phyloP scores from a whole-genome alignment of 2,329 filamentous ascomycete species.

The Aspergillaceae sp. region DNA sequence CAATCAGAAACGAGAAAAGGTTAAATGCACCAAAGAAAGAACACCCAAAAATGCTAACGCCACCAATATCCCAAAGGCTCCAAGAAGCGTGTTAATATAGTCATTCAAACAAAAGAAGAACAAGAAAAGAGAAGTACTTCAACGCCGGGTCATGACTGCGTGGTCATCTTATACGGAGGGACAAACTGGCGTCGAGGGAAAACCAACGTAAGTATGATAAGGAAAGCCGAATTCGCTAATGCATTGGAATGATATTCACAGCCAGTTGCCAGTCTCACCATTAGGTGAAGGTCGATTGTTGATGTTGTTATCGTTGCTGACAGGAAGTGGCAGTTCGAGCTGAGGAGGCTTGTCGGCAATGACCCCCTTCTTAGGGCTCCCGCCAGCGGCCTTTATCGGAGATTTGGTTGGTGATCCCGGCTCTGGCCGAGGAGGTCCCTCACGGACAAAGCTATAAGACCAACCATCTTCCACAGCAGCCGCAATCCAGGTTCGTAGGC shows the following conservation, averaged over 20 bases:
- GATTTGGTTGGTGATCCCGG: conserved; percentile 31
- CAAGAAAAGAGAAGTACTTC: conserved; percentile 3
- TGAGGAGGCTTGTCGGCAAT: conserved; percentile 48
- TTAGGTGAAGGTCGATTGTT: conserved; percentile 10
- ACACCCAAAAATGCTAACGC: conserved; percentile 12
- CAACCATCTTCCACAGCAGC: conserved; percentile 82
- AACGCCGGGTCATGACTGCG: conserved; percentile 19
- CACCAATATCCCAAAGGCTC: conserved; percentile 6
- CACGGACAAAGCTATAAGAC: conserved; percentile 69
- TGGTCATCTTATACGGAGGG: not conserved
- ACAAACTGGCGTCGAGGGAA: conserved; percentile 2
- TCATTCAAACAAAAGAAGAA: conserved; percentile 4
- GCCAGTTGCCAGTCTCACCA: conserved; percentile 28
- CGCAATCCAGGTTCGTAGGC: conserved; percentile 78
- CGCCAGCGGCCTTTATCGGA: conserved; percentile 35
- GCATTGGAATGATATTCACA: conserved; percentile 15
- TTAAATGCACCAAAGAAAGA: conserved; percentile 13
- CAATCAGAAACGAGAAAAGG: too few relatives aligned
- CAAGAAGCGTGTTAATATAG: conserved; percentile 7
- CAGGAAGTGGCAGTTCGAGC: conserved; percentile 44
- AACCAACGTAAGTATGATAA: not conserved
- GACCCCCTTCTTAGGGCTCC: conserved; percentile 37
- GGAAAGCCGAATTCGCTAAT: too few relatives aligned
- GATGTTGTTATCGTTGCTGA: not conserved
- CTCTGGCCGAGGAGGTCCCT: conserved; percentile 36